Conservation (phyloP, 768 basidiomycete genomes). For the Lactarius pseudohatsudake region DNA sequence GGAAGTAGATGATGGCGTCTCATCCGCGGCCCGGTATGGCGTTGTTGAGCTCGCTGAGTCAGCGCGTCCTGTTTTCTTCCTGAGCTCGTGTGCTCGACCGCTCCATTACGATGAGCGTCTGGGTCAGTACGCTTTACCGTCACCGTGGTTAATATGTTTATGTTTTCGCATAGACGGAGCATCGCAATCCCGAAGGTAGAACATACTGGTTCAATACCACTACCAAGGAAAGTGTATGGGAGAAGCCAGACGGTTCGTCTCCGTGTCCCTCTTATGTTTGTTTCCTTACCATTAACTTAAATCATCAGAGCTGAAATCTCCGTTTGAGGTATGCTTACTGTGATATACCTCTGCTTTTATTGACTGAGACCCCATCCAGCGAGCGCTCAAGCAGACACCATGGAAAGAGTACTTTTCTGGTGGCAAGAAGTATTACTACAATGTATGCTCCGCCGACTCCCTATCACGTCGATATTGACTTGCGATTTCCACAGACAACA, state of each 20-base stretch:
- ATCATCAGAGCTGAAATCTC: constrained; percentile 62
- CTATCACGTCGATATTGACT: background rate
- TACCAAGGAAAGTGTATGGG: constrained; percentile 93
- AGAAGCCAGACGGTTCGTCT: constrained; percentile 89
- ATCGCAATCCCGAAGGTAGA: constrained; percentile 94
- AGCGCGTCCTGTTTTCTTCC: constrained; percentile 3
- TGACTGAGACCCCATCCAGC: constrained; percentile 42
- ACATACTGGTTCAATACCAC: constrained; percentile 95
- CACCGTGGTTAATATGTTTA: background rate
- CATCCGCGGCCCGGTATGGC: background rate
- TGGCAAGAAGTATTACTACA: constrained; percentile 88
- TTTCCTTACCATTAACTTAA: background rate
- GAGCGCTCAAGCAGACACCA: constrained; percentile 82
- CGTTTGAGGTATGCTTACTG: constrained; percentile 72
- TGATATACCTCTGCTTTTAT: background rate
- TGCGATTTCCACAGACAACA: constrained; percentile 53
- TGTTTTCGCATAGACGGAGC: constrained; percentile 65
- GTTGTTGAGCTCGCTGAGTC: constrained; percentile 16
- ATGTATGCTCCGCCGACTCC: constrained; percentile 47
- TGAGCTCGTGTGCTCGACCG: background rate
- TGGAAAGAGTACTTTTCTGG: constrained; percentile 98
- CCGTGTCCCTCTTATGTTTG: background rate
- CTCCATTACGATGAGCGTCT: constrained; percentile 15
- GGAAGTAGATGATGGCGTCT: background rate
- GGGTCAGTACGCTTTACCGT: constrained; percentile 14